A percentile compares a stretch with the other conserved stretches of the same genome.
phyloP scores from a whole-genome alignment of 2,329 filamentous ascomycete genomes.

The Fulvia fulva region DNA sequence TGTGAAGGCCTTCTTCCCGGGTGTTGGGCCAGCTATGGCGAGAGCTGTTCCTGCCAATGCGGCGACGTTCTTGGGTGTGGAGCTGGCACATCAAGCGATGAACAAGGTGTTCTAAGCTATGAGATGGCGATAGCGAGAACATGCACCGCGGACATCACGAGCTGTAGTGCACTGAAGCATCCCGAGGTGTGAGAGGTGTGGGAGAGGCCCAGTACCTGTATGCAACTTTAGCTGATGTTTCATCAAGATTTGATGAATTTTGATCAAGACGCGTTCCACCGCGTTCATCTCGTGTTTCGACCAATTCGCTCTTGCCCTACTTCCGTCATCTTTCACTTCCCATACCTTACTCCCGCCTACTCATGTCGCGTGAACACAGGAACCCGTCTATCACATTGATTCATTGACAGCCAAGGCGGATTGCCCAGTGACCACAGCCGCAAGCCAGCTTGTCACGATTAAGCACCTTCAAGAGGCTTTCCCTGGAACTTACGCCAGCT shows the following conservation, averaged over 20 bases:
- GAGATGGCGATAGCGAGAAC: neutral
- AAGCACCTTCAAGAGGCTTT: too few species aligned
- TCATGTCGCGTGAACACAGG: neutral
- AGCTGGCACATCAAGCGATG: slow-evolving; percentile 80
- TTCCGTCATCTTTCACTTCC: neutral
- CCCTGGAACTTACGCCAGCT: too few species aligned
- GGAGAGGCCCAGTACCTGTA: too few species aligned
- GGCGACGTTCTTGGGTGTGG: slow-evolving; percentile 85
- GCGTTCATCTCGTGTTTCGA: neutral
- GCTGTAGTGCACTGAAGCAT: neutral
- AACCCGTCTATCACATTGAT: too few species aligned
- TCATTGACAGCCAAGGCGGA: too few species aligned
- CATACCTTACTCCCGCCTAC: neutral
- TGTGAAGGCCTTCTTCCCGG: slow-evolving; percentile 91
- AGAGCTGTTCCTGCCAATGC: slow-evolving; percentile 95
- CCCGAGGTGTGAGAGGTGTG: neutral
- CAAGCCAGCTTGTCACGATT: too few species aligned
- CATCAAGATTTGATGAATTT: neutral
- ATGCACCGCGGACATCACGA: neutral
- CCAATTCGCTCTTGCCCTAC: neutral
- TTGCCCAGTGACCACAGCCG: too few species aligned
- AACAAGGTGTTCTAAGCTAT: slow-evolving; percentile 61
- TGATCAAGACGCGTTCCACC: neutral
- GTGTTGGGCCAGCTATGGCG: slow-evolving; percentile 86
- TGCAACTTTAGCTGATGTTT: too few species aligned